Evolutionary conservation across 2,329 filamentous ascomycete species (phyloP).

Genomic region (Diaporthe nobilis): DNA sequence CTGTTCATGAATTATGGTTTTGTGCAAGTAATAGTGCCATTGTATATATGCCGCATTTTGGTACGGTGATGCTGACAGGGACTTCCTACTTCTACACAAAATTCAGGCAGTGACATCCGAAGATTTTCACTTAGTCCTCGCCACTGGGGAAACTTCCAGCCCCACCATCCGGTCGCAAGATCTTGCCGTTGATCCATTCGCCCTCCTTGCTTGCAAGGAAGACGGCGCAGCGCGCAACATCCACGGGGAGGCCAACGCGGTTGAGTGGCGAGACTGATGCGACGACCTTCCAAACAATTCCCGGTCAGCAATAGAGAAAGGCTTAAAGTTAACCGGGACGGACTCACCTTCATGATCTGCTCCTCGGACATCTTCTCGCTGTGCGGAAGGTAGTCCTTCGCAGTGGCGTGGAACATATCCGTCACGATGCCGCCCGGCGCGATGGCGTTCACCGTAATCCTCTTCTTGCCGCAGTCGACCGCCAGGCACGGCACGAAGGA

Average conservation of each 20-base stretch:
- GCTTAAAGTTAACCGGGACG: not conserved
- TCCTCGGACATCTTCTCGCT: slow-evolving; percentile 69
- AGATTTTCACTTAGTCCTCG: not conserved
- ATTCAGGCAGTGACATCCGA: not conserved
- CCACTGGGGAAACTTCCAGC: slow-evolving; percentile 12
- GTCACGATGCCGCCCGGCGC: slow-evolving; percentile 75
- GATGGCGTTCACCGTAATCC: slow-evolving; percentile 75
- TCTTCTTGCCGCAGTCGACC: slow-evolving; percentile 75
- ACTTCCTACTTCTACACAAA: not conserved
- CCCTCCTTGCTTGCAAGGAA: slow-evolving; percentile 4
- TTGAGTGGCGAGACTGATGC: slow-evolving; percentile 2
- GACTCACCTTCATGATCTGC: slow-evolving; percentile 65
- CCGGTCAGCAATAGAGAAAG: not conserved
- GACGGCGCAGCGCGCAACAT: slow-evolving; percentile 15
- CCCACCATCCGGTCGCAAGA: slow-evolving; percentile 5
- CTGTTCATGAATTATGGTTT: not conserved
- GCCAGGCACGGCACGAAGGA: slow-evolving; percentile 83
- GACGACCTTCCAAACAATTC: not conserved
- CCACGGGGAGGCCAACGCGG: slow-evolving; percentile 8
- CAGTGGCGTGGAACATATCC: slow-evolving; percentile 75
- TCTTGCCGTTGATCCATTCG: slow-evolving; percentile 16
- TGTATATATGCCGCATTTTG: not conserved
- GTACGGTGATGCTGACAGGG: not conserved
- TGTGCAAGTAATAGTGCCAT: not conserved
- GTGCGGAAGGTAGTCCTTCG: slow-evolving; percentile 72